Evolutionary conservation across 2,329 filamentous ascomycete genomes (phyloP).

Genomic region (Diplodia intermedia): DNA sequence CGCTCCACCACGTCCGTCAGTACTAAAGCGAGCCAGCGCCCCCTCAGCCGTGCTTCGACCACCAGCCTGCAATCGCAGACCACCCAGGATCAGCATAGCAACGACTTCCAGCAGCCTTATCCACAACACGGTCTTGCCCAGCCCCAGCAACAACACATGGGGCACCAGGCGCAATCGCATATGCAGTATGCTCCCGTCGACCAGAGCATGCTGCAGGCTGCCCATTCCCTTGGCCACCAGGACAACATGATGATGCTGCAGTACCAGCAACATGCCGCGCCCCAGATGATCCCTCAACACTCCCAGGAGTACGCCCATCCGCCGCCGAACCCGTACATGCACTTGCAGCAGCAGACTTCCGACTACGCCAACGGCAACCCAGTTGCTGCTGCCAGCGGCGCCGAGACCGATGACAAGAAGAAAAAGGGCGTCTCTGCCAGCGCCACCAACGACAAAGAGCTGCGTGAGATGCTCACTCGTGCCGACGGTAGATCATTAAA

Average conservation of each 20-base stretch:
- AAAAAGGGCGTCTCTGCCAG: conserved; percentile 70
- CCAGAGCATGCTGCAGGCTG: conserved; percentile 45
- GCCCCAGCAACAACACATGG: conserved; percentile 38
- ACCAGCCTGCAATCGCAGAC: conserved; percentile 53
- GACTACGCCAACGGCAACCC: conserved; percentile 16
- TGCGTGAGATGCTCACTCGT: conserved; percentile 74
- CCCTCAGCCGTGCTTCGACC: conserved; percentile 57
- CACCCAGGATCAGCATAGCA: conserved; percentile 38
- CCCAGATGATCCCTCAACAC: conserved; percentile 32
- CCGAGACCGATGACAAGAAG: conserved; percentile 52
- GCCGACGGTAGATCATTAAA: conserved; percentile 72
- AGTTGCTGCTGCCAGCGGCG: conserved; percentile 25
- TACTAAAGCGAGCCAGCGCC: conserved; percentile 51
- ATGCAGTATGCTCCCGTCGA: conserved; percentile 42
- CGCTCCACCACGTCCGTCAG: conserved; percentile 56
- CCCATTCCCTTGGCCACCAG: conserved; percentile 37
- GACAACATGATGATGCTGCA: conserved; percentile 28
- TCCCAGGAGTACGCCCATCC: conserved; percentile 24
- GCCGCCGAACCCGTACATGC: conserved; percentile 29
- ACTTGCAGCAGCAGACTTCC: conserved; percentile 22
- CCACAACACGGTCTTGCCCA: conserved; percentile 36
- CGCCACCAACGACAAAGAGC: conserved; percentile 80
- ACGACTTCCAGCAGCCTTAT: conserved; percentile 36
- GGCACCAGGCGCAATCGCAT: conserved; percentile 29
- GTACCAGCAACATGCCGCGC: conserved; percentile 23